These are phyloP conservation scores for Stemphylium vesicarium DNA, from an alignment of 2,329 filamentous ascomycete genomes.

Conservation along the genomic window DNA sequence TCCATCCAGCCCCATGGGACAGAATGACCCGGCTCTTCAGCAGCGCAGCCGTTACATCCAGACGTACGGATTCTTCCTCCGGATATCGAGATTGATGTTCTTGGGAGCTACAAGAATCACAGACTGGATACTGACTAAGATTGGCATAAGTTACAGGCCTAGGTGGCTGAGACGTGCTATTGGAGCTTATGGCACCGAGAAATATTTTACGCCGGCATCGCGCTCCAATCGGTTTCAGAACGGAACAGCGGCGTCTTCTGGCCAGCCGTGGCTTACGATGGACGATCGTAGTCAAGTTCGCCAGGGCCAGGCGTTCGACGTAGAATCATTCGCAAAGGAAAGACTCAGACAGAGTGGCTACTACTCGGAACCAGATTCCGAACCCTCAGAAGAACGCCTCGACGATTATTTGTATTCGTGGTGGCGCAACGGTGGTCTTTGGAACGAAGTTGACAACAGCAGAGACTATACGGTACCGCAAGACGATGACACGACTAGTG, in stretches of 20 bases:
- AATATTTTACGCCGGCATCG: constrained; percentile 14
- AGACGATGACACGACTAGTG: constrained; percentile 80
- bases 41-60: constrained; percentile 81
- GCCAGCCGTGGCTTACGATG: constrained; percentile 31
- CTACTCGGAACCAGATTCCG: constrained; percentile 31
- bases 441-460: constrained; percentile 81
- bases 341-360: constrained; percentile 55
- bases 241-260: constrained; percentile 12
- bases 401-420: constrained; percentile 80
- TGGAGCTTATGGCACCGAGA: constrained; percentile 44
- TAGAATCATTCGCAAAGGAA: constrained; percentile 78
- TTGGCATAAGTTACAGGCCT: constrained; percentile 69
- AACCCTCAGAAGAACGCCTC: constrained; percentile 66
- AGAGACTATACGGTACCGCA: constrained; percentile 72
- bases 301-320: constrained; percentile 63
- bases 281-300: constrained; percentile 33
- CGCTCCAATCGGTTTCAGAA: constrained; percentile 1
- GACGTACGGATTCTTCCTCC: constrained; percentile 76
- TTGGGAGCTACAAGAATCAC: constrained; percentile 64
- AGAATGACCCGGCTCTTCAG: constrained; percentile 72
- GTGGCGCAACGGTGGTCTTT: constrained; percentile 84
- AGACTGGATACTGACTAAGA: constrained; percentile 60
- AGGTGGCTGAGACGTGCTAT: constrained; percentile 66
- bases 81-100: constrained; percentile 71
- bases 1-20: constrained; percentile 33